These are phyloP conservation scores for Solanum gandarillasii DNA, from an alignment of 257 asterid genomes.

Conservation along the genomic window DNA sequence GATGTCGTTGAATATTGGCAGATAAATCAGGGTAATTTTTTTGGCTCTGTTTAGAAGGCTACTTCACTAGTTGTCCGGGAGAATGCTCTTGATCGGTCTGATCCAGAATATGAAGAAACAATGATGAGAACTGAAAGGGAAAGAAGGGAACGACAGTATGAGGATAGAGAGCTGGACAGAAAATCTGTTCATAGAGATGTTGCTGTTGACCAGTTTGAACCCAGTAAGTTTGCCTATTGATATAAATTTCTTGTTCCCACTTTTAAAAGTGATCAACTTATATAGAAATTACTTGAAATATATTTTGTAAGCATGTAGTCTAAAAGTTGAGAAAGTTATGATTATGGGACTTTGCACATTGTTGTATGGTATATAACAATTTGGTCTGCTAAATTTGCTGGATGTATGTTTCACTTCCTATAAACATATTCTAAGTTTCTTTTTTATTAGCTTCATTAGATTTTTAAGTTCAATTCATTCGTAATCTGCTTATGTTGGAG, in stretches of 20 bases:
- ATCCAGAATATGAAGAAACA: constrained; percentile 21
- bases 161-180: constrained; percentile 27
- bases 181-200: constrained; percentile 38
- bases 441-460: neutral
- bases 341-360: neutral
- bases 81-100: constrained; percentile 26
- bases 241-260: neutral
- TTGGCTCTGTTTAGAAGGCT: constrained; percentile 40
- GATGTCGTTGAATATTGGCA: neutral
- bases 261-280: neutral
- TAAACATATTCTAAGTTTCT: neutral
- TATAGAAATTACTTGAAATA: neutral
- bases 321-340: neutral
- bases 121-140: constrained; percentile 20
- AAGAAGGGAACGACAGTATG: constrained; percentile 40
- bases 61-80: constrained; percentile 36
- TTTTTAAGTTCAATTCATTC: neutral
- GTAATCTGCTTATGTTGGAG: constrained; percentile 2
- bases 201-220: constrained; percentile 39
- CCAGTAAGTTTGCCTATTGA: constrained; percentile 32
- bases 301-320: neutral
- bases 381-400: neutral
- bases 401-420: neutral
- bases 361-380: neutral
- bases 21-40: constrained; percentile 2